A percentile compares a stretch with the other conserved stretches of the same genome.
Conservation (phyloP, 1,284 basidiomycete species). For the Tetrapyrgos nigripes region DNA sequence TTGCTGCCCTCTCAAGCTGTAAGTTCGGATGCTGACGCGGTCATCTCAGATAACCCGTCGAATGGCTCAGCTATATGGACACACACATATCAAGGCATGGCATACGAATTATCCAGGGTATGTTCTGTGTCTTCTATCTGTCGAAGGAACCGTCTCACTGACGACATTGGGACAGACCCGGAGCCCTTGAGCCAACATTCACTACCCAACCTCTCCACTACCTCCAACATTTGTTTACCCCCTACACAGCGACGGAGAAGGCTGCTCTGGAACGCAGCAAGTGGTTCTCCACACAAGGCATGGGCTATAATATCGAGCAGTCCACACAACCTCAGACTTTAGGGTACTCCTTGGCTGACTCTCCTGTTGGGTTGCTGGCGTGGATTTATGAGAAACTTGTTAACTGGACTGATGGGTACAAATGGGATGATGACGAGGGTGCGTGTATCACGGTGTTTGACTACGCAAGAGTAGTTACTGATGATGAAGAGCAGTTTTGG, state of each 20-base stretch:
- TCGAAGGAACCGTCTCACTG: neutral
- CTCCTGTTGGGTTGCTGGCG: slow-evolving; percentile 58
- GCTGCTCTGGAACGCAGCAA: slow-evolving; percentile 36
- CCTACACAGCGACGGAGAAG: slow-evolving; percentile 39
- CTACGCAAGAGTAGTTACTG: slow-evolving; percentile 11
- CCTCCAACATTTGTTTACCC: slow-evolving; percentile 29
- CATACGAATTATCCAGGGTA: slow-evolving; percentile 1
- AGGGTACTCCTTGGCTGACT: slow-evolving; percentile 57
- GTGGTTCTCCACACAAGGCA: slow-evolving; percentile 40
- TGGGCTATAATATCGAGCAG: slow-evolving; percentile 52
- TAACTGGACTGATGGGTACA: slow-evolving; percentile 53
- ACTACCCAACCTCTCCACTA: slow-evolving; percentile 30
- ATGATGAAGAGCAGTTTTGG: slow-evolving; percentile 39
- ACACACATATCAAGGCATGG: slow-evolving; percentile 28
- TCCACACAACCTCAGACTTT: slow-evolving; percentile 61
- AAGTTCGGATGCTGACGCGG: neutral
- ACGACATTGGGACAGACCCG: slow-evolving; percentile 13
- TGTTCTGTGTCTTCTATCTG: slow-evolving; percentile 24
- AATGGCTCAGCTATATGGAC: slow-evolving; percentile 43
- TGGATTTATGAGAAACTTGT: slow-evolving; percentile 66
- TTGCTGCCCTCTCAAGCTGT: no score
- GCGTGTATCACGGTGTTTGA: slow-evolving; percentile 21
- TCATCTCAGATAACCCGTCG: slow-evolving; percentile 36
- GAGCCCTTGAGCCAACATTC: slow-evolving; percentile 25
- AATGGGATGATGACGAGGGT: slow-evolving; percentile 59